Evolutionary conservation across 495 filamentous ascomycete genomes (phyloP).

Genomic region (Chaetomium tenue): DNA sequence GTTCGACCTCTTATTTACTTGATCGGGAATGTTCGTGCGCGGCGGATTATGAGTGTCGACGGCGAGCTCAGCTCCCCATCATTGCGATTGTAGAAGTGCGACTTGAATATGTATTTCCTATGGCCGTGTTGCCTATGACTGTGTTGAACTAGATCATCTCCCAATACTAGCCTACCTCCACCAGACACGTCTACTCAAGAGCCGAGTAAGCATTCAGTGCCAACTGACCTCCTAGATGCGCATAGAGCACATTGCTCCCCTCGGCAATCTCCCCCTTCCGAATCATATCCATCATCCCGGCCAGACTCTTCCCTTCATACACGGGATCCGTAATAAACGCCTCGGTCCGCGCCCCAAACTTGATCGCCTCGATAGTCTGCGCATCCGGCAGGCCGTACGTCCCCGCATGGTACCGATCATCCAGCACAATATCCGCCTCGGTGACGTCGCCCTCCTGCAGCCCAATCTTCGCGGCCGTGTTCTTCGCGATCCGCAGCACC

Average conservation of each 20-base stretch:
- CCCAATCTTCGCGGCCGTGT: slow-evolving; percentile 58
- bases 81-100: too few relatives aligned
- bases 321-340: slow-evolving; percentile 67
- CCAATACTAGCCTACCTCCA: too few relatives aligned
- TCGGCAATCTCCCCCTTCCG: slow-evolving; percentile 50
- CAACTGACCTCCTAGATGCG: slow-evolving; percentile 62
- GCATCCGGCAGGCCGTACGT: slow-evolving; percentile 59
- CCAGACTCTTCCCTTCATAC: slow-evolving; percentile 66
- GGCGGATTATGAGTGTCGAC: too few relatives aligned
- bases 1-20: too few relatives aligned
- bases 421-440: slow-evolving; percentile 55
- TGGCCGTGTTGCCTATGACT: too few relatives aligned
- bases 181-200: slow-evolving; percentile 5
- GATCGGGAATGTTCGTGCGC: too few relatives aligned
- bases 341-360: slow-evolving; percentile 59
- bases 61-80: too few relatives aligned
- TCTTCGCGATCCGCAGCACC: slow-evolving; percentile 59
- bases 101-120: too few relatives aligned
- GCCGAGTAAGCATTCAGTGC: slow-evolving; percentile 57
- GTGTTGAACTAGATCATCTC: too few relatives aligned
- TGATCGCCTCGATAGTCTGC: slow-evolving; percentile 59
- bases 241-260: slow-evolving; percentile 60
- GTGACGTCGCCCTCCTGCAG: slow-evolving; percentile 53
- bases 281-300: slow-evolving; percentile 65
- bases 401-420: slow-evolving; percentile 61